Conservation (phyloP, 768 basidiomycete genomes). For the Rhizopogon vulgaris region DNA sequence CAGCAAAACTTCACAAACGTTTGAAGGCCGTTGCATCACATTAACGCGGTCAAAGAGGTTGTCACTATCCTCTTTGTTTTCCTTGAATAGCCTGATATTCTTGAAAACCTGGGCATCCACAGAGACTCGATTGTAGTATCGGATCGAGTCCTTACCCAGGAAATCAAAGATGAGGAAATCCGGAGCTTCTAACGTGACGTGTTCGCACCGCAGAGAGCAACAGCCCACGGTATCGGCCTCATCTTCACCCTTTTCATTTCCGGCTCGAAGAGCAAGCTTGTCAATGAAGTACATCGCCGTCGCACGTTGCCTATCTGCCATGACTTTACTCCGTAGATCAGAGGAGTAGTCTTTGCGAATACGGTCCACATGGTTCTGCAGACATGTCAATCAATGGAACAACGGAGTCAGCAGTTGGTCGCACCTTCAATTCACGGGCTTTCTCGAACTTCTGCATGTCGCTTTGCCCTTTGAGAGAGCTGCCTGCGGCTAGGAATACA, state of each 20-base stretch:
- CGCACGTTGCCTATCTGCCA: constrained; percentile 94
- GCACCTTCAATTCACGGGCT: constrained; percentile 90
- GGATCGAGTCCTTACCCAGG: constrained; percentile 97
- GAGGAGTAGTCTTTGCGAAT: constrained; percentile 85
- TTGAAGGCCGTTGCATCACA: constrained; percentile 33
- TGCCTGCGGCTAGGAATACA: constrained; percentile 96
- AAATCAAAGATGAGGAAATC: constrained; percentile 93
- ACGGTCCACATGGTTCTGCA: constrained; percentile 80
- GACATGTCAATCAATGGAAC: constrained; percentile 4
- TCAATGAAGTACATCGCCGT: constrained; percentile 99
- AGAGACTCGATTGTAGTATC: constrained; percentile 88
- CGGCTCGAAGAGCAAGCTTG: constrained; percentile 92
- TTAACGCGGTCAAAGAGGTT: constrained; percentile 92
- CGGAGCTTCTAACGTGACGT: constrained; percentile 87
- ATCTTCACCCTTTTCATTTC: constrained; percentile 99
- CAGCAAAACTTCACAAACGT: neutral
- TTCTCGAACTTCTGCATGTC: constrained; percentile 99
- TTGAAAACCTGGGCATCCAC: constrained; percentile 95
- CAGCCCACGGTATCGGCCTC: constrained; percentile 99
- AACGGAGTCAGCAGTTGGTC: neutral
- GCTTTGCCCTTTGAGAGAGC: constrained; percentile 95
- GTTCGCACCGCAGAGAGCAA: constrained; percentile 95
- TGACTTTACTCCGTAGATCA: constrained; percentile 85
- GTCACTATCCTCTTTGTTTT: constrained; percentile 83
- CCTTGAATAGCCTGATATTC: constrained; percentile 96